Conservation (phyloP, 495 filamentous ascomycete genomes). For the Mycothermus thermophilus region DNA sequence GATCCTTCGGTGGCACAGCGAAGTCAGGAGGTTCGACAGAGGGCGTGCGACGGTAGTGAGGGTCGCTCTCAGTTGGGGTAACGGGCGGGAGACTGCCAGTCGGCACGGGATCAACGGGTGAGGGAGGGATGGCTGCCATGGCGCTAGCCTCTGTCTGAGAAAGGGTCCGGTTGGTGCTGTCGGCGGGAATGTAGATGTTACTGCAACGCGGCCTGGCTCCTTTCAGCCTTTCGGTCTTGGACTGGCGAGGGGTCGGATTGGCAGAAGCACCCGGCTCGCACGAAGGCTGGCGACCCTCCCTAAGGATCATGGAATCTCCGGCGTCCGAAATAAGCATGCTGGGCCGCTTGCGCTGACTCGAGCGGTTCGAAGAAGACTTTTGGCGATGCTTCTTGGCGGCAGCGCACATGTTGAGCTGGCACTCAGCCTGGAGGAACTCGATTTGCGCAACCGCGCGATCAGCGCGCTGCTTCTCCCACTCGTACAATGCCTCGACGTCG, state of each 20-base stretch:
- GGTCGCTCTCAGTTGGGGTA: constrained; percentile 11
- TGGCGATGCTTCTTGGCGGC: constrained; percentile 29
- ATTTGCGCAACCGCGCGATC: constrained; percentile 56
- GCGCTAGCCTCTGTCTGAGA: constrained; percentile 29
- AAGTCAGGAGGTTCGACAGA: constrained; percentile 38
- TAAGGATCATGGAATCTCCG: constrained; percentile 29
- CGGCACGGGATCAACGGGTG: constrained; percentile 5
- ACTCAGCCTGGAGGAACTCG: constrained; percentile 74
- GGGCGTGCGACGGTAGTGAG: constrained; percentile 27
- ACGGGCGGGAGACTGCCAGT: constrained; percentile 1
- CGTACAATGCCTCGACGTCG: constrained; percentile 46
- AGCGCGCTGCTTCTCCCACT: constrained; percentile 51
- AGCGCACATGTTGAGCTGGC: constrained; percentile 56
- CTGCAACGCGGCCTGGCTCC: constrained; percentile 20
- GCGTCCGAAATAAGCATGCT: constrained; percentile 24
- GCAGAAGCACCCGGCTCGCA: no score
- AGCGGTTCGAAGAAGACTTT: constrained; percentile 14
- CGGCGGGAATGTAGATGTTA: constrained; percentile 34
- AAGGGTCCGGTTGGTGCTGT: constrained; percentile 39
- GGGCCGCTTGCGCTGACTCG: constrained; percentile 13
- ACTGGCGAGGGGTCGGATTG: constrained; percentile 10
- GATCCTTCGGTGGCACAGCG: constrained; percentile 28
- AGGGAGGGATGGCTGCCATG: constrained; percentile 2
- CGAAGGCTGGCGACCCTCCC: constrained; percentile 13
- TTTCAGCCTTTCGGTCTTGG: constrained; percentile 17